Percentiles rank a stretch among this genome's conserved stretches.
These are phyloP conservation scores for Saururus chinensis DNA, from an alignment of 164 flowering plant genomes.

Conservation along the genomic window DNA sequence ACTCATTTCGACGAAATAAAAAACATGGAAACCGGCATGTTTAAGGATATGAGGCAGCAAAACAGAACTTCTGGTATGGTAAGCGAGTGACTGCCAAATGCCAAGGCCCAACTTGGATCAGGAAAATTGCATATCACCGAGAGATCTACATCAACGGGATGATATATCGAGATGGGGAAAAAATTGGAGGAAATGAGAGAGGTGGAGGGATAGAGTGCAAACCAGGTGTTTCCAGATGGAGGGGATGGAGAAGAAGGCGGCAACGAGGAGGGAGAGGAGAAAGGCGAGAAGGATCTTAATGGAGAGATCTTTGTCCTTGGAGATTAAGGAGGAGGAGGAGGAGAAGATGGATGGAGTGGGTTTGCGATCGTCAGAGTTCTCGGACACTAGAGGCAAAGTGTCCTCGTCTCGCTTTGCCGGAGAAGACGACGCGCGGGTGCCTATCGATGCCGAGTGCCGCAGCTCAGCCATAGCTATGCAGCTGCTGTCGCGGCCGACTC, in stretches of 20 bases:
- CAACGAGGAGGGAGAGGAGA: conserved; percentile 24
- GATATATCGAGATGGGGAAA: too few species aligned
- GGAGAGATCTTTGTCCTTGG: conserved; percentile 18
- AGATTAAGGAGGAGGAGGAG: background rate
- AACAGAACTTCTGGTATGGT: background rate
- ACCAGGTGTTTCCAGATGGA: conserved; percentile 46
- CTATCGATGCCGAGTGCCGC: conserved; percentile 71
- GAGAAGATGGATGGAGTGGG: conserved; percentile 13
- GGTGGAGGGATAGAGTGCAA: conserved; percentile 6
- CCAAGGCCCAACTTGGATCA: background rate
- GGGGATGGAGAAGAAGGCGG: conserved; percentile 38
- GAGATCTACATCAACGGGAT: background rate
- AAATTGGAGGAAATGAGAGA: background rate
- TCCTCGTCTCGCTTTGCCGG: conserved; percentile 66
- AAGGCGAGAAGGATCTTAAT: conserved; percentile 38
- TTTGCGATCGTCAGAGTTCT: conserved; percentile 31
- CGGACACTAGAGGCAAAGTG: conserved; percentile 32
- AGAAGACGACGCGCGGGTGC: conserved; percentile 54
- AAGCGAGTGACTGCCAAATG: background rate
- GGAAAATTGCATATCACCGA: background rate
- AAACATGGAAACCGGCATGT: too few species aligned
- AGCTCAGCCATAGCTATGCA: conserved; percentile 72
- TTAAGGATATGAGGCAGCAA: too few species aligned
- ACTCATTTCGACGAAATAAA: background rate
- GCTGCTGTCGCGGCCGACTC: conserved; percentile 1